Evolutionary conservation across 805 yeast genomes (phyloP).

Genomic region (Kodamaea kaohsiungensis): DNA sequence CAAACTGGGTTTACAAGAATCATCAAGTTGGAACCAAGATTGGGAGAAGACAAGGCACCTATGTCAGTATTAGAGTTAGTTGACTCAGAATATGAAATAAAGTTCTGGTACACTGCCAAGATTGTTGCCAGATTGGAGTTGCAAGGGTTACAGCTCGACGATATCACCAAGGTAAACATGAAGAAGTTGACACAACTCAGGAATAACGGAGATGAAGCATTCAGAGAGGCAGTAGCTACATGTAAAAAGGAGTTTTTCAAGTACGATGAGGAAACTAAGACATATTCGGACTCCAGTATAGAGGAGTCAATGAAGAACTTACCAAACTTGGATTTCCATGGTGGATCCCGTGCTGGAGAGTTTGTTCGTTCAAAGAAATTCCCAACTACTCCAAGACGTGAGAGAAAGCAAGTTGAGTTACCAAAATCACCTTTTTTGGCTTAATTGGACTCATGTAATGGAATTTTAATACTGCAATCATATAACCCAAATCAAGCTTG

Average conservation of each 20-base stretch:
- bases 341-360: constrained; percentile 24
- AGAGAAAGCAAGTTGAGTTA: constrained; percentile 14
- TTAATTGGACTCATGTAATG: neutral
- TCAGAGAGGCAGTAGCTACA: constrained; percentile 62
- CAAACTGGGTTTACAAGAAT: constrained; percentile 85
- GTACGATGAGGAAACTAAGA: constrained; percentile 30
- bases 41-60: constrained; percentile 84
- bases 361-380: constrained; percentile 35
- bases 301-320: constrained; percentile 32
- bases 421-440: constrained; percentile 23
- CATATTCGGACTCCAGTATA: constrained; percentile 23
- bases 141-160: constrained; percentile 54
- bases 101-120: constrained; percentile 77
- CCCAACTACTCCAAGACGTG: constrained; percentile 30
- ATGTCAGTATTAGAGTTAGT: constrained; percentile 87
- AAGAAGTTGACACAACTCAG: constrained; percentile 48
- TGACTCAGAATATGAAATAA: constrained; percentile 63
- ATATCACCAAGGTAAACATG: constrained; percentile 56
- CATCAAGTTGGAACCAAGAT: constrained; percentile 77
- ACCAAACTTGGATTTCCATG: constrained; percentile 32
- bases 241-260: constrained; percentile 39
- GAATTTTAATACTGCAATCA: no score
- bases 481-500: no score
- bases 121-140: constrained; percentile 77
- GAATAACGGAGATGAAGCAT: constrained; percentile 51